phyloP scores from a whole-genome alignment of 108 stramenopile species.

The Cyclostephanos invisitatus region DNA sequence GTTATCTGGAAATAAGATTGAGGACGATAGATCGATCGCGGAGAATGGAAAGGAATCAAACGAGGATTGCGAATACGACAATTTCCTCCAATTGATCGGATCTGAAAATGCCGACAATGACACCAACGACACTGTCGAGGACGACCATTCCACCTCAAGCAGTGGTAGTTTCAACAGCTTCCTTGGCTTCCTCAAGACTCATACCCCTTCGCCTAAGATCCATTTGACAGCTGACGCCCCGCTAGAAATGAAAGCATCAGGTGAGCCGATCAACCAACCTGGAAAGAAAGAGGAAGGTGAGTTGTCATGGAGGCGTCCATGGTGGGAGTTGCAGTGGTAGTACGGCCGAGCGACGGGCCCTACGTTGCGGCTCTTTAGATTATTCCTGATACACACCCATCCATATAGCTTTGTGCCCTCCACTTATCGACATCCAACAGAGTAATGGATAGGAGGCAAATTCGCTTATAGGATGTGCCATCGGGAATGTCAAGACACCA shows the following conservation, averaged over 20 bases:
- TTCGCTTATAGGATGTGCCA: neutral
- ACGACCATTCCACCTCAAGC: constrained; percentile 5
- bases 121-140: neutral
- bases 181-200: neutral
- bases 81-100: neutral
- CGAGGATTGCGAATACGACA: neutral
- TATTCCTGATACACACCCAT: neutral
- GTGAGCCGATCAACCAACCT: neutral
- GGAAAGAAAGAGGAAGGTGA: neutral
- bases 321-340: constrained; percentile 2
- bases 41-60: neutral
- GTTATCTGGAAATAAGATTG: neutral
- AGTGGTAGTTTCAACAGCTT: neutral
- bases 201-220: neutral
- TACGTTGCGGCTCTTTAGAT: neutral
- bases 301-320: neutral
- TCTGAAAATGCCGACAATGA: neutral
- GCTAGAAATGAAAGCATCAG: neutral
- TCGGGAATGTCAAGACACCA: neutral
- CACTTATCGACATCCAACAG: neutral
- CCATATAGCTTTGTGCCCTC: neutral
- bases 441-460: neutral
- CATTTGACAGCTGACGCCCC: neutral
- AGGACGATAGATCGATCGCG: neutral
- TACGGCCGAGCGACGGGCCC: neutral